These are phyloP conservation scores for Cladophialophora immunda DNA, from an alignment of 2,329 filamentous ascomycete species.

Conservation along the genomic window DNA sequence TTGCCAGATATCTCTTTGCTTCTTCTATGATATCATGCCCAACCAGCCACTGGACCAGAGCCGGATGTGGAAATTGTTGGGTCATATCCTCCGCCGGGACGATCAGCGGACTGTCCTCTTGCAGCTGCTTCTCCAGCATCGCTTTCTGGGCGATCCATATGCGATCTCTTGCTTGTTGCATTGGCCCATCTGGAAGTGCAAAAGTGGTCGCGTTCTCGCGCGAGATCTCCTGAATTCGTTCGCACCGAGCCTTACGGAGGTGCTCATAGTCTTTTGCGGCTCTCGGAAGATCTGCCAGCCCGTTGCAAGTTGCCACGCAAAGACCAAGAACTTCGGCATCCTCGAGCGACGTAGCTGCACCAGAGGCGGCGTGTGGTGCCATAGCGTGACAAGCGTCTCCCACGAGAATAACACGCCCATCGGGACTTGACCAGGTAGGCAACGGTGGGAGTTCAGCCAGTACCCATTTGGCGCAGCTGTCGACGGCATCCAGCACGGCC, in stretches of 20 bases:
- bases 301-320: constrained; percentile 2
- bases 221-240: constrained; percentile 24
- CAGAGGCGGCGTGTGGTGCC: constrained; percentile 54
- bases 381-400: constrained; percentile 56
- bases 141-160: neutral
- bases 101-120: constrained; percentile 6
- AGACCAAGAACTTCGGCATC: constrained; percentile 45
- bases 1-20: constrained; percentile 7
- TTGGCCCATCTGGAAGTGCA: constrained; percentile 19
- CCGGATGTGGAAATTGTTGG: constrained; percentile 18
- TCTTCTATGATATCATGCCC: constrained; percentile 22
- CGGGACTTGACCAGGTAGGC: constrained; percentile 43
- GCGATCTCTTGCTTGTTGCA: constrained; percentile 17
- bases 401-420: constrained; percentile 48
- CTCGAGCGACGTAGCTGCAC: constrained; percentile 54
- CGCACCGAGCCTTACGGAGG: constrained; percentile 26
- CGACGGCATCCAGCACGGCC: constrained; percentile 19
- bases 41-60: constrained; percentile 25
- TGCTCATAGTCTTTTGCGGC: constrained; percentile 13
- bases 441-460: constrained; percentile 38
- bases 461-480: constrained; percentile 27
- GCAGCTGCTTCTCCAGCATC: constrained; percentile 13
- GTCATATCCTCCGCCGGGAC: constrained; percentile 18
- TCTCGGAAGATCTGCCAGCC: constrained; percentile 6
- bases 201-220: constrained; percentile 22